Evolutionary conservation across 208 protist genomes (phyloP), one percentile per base, ranked within the genome.

Genomic region (Lotmaria passim): DNA sequence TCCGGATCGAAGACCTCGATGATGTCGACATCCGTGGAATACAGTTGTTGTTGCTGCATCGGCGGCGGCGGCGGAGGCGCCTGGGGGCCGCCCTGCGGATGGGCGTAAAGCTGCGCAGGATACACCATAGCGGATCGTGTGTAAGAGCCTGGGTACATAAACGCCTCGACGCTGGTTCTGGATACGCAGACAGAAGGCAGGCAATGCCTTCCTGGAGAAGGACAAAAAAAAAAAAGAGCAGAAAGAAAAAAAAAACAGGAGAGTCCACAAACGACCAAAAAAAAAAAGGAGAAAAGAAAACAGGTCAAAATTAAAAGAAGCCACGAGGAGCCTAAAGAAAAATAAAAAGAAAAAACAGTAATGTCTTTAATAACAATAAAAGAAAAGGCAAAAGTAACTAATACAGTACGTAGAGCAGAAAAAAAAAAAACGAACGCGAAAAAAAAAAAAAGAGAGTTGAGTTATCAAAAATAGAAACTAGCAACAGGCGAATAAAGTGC

Each of bases 1-100:
- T 93, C 84, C 3, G 69, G 59, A 65, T 87, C 79, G 73, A 86
- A 93, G 14, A 91, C 81, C 5, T 77, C 72, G 3, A 77, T 61
- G 4, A 58, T 24, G 23, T 55, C 50, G 7, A 34, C 59, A 11
- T 14, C 41, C 33, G 14, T 17, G 7, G 23, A 0, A 7, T 8
- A 8, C 34, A 34, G 53, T 24, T 39, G 34, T 28, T 51, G 63
- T 38, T 48, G 62, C 15, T 39, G 39, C 51, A 59, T 56, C 39
- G 6, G 68, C 7, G 53, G 51, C 26, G 39, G 66, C 52, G 15
- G 15, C 31, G 50, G 5, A 21, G n/a, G 7, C 1, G 28, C 6
- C 36, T 33, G 15, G 8, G 14, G 2, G 10, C 24, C 38, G 3
- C n/a, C 38, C 33, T 43, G 55, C 10, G 55, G 24, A 19, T 1